A percentile compares a stretch with the other conserved stretches of the same genome.
These are phyloP conservation scores for Telfairia occidentalis DNA, from an alignment of 331 rosid genomes.

Conservation along the genomic window DNA sequence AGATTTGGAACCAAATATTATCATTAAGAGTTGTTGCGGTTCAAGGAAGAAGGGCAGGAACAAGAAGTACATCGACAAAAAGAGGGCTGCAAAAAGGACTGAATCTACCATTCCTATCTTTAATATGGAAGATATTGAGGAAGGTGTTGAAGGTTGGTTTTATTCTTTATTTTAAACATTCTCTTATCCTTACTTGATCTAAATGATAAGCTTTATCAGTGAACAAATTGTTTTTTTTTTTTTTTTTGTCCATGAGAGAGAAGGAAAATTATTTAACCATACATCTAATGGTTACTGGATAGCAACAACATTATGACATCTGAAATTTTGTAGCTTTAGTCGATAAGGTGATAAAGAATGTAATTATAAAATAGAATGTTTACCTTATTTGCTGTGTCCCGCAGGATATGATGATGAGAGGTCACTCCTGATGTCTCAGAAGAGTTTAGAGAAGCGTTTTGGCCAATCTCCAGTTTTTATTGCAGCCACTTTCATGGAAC, in stretches of 20 bases:
- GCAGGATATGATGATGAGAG: slow-evolving; percentile 96
- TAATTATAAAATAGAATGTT: slow-evolving; percentile 2
- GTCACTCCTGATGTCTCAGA: slow-evolving; percentile 77
- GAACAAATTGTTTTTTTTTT: no score
- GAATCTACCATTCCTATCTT: slow-evolving; percentile 91
- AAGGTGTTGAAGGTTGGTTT: slow-evolving; percentile 84
- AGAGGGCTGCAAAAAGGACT: slow-evolving; percentile 65
- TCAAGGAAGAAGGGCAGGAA: slow-evolving; percentile 78
- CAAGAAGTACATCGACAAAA: slow-evolving; percentile 75
- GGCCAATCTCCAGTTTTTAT: slow-evolving; percentile 98
- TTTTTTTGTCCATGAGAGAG: neutral
- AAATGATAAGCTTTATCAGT: no score
- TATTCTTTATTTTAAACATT: neutral
- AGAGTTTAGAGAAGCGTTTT: slow-evolving; percentile 95
- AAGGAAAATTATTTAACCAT: neutral
- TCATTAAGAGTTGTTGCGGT: slow-evolving; percentile 94
- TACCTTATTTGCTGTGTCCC: slow-evolving; percentile 14
- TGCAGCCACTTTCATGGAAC: slow-evolving; percentile 96
- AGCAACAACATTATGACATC: neutral
- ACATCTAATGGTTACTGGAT: no score
- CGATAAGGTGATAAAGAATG: neutral
- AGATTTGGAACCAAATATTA: slow-evolving; percentile 84
- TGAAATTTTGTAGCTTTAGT: neutral
- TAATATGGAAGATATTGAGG: slow-evolving; percentile 92
- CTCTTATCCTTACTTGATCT: neutral